phyloP scores from a whole-genome alignment of 148 eudicot species.

The Agrostemma githago region DNA sequence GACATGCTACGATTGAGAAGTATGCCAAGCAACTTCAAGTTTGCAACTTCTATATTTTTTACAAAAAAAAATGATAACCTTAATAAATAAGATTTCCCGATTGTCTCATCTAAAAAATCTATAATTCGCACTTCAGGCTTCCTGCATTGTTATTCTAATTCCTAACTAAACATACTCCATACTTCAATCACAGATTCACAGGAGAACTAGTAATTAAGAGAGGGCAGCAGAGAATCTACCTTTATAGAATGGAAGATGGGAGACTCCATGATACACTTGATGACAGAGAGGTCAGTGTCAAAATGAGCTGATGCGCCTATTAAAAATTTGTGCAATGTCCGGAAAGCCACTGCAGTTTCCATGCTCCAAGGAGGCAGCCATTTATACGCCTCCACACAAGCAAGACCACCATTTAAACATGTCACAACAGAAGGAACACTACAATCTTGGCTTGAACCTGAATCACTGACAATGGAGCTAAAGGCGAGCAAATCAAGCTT shows the following conservation, averaged over 20 bases:
- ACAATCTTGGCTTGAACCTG: slow-evolving; percentile 14
- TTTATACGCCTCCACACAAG: slow-evolving; percentile 66
- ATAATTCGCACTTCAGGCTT: not conserved
- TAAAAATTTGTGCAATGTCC: slow-evolving; percentile 71
- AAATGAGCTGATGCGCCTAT: slow-evolving; percentile 65
- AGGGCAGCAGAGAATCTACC: slow-evolving; percentile 37
- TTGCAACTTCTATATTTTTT: not conserved
- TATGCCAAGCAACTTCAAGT: not conserved
- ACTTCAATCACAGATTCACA: not conserved
- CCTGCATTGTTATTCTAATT: not conserved
- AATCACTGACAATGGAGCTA: slow-evolving; percentile 42
- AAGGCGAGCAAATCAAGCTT: slow-evolving; percentile 79
- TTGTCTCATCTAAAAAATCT: not conserved
- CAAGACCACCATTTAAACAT: slow-evolving; percentile 59
- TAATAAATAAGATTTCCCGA: not conserved
- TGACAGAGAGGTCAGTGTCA: slow-evolving; percentile 38
- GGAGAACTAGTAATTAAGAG: not conserved
- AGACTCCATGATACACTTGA: slow-evolving; percentile 45
- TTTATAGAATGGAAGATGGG: slow-evolving; percentile 58
- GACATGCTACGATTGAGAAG: not conserved
- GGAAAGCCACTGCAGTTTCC: slow-evolving; percentile 80
- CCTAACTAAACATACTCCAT: not conserved
- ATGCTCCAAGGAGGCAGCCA: slow-evolving; percentile 99
- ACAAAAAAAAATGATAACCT: not conserved
- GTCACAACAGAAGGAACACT: slow-evolving; percentile 32